Percentiles rank a stretch among this genome's conserved stretches.
These are phyloP conservation scores for Moricandia moricandioides DNA, from an alignment of 345 rosid genomes.

Conservation along the genomic window DNA sequence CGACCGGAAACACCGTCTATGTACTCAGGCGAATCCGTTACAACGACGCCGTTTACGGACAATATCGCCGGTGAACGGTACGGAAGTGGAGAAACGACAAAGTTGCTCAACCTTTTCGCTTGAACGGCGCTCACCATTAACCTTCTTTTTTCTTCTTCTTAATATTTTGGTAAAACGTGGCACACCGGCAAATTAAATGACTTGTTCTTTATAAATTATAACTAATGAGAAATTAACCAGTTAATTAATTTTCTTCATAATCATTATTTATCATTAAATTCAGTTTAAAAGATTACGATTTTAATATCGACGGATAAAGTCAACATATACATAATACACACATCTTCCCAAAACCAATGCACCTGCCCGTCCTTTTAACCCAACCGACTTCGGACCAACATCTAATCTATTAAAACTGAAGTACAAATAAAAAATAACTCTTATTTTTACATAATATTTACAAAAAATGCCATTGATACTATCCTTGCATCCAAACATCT, in stretches of 20 bases:
- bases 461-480: no score
- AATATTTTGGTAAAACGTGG: neutral
- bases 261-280: neutral
- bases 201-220: neutral
- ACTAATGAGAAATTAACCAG: slow-evolving; percentile 12
- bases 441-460: no score
- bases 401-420: neutral
- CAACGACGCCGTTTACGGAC: slow-evolving; percentile 32
- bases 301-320: no score
- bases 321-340: neutral
- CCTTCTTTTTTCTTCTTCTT: neutral
- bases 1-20: slow-evolving; percentile 43
- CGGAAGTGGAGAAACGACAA: slow-evolving; percentile 24
- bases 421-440: no score
- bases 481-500: no score
- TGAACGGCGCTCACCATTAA: slow-evolving; percentile 23
- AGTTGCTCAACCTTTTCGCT: slow-evolving; percentile 50
- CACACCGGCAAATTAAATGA: slow-evolving; percentile 27
- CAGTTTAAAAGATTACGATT: neutral
- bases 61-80: slow-evolving; percentile 19
- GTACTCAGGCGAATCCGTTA: slow-evolving; percentile 51
- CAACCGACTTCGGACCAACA: slow-evolving; percentile 10
- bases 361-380: slow-evolving; percentile 19
- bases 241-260: neutral
- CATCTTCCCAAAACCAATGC: slow-evolving; percentile 23